These are phyloP conservation scores for Neurospora hispaniola DNA, from an alignment of 495 filamentous ascomycete genomes.

Conservation along the genomic window DNA sequence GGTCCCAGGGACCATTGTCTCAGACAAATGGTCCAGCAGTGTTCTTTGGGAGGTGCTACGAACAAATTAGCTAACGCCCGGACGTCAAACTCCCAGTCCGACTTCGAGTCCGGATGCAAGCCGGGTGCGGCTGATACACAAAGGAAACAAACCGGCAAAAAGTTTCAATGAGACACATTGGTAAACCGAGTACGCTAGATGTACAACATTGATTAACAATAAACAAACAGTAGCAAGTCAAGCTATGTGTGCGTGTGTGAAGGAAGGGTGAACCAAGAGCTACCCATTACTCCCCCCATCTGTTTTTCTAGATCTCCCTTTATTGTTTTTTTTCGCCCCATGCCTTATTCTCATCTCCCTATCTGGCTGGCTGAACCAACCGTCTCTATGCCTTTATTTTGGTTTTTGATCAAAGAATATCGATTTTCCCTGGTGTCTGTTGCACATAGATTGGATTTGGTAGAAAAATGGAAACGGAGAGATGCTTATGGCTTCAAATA, in stretches of 20 bases:
- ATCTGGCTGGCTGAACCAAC: not conserved
- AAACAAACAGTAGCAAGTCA: not conserved
- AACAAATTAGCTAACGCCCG: not conserved
- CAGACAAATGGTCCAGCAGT: not conserved
- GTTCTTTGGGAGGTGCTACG: not conserved
- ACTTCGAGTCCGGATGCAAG: not conserved
- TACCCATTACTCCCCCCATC: not conserved
- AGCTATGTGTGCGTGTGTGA: not conserved
- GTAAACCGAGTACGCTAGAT: not conserved
- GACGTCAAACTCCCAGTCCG: not conserved
- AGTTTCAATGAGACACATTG: not conserved
- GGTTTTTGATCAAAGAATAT: not conserved
- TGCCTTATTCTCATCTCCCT: not conserved
- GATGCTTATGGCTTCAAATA: not conserved
- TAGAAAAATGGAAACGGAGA: not conserved
- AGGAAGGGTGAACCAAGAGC: not conserved
- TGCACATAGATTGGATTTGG: not conserved
- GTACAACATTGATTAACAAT: not conserved
- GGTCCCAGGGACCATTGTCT: not conserved
- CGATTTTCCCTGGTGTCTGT: not conserved
- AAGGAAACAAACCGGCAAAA: not conserved
- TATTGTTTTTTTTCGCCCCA: not conserved
- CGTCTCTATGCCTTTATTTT: not conserved
- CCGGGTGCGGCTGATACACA: not conserved
- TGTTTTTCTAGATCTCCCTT: not conserved